Base-by-base conservation (phyloP, 2,329 filamentous ascomycete genomes). In the Aspergillus caelatus region DNA sequence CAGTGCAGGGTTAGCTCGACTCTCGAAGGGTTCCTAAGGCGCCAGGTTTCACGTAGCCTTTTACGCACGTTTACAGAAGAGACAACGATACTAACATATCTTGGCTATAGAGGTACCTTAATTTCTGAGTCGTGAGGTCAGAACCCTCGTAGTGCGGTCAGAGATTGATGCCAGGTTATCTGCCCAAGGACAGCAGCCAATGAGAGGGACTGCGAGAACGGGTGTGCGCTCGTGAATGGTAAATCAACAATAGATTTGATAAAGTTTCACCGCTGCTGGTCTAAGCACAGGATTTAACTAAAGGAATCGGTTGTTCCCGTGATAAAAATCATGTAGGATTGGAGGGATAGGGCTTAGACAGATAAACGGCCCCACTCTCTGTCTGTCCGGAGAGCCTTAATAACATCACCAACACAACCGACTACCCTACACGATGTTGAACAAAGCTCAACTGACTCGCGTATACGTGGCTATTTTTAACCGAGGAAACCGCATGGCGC, bases 61-160 rank as follows among this genome's bases (percentile, higher is more conserved):
- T 11, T 14, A 14, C 4, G 41, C 11, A 0, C 5, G 34, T 36
- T 16, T 16, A 7, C 14, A 7, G 2, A 36, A 36, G 0, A 5
- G 5, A 16, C 5, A 16, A 1, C 16, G 0, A 4, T 41, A 1
- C 16, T n/a, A 2, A 10, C 16, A 19, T 2, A n/a, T 41, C 2
- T n/a, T 1, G 19, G 2, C 39, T 41, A 2, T n/a, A n/a, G 3
- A 4, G 9, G 16, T 41, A n/a, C 19, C 3, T 5, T 9, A 4
- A 4, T 3, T 9, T 41, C 39, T n/a, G 39, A 41, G 6, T 41
- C 8, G 19, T 41, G 19, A 3, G 39, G 8, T 41, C 3, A 6
- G 7, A 3, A n/a, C 19, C 8, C 16, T 7, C 19, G 1, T 3
- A 9, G 19, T 10, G 34, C 12, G 34, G 34, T 36, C 34, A 36